Evolutionary conservation across 495 filamentous ascomycete genomes (phyloP).

Genomic region (Neurospora sp.): DNA sequence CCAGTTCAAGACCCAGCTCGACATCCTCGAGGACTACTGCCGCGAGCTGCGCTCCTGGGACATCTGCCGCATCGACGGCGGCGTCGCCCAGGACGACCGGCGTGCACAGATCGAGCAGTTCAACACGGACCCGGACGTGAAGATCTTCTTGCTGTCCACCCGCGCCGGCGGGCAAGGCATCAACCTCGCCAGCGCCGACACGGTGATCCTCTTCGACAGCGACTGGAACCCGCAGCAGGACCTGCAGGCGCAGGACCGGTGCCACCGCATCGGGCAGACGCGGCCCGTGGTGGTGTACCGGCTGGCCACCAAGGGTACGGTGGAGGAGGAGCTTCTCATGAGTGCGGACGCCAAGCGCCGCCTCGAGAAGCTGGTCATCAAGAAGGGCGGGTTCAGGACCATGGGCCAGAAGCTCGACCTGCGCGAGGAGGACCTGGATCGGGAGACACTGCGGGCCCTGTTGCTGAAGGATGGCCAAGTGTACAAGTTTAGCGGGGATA

Average conservation of each 20-base stretch:
- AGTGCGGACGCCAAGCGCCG: slow-evolving; percentile 90
- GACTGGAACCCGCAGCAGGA: slow-evolving; percentile 99
- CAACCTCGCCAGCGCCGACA: slow-evolving; percentile 94
- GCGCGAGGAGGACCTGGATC: slow-evolving; percentile 37
- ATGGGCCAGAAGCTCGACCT: slow-evolving; percentile 50
- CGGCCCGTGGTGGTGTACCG: slow-evolving; percentile 91
- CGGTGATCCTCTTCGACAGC: slow-evolving; percentile 89
- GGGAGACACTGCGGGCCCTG: slow-evolving; percentile 49
- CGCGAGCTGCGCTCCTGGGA: slow-evolving; percentile 60
- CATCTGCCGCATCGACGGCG: slow-evolving; percentile 85
- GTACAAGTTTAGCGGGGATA: slow-evolving; percentile 43
- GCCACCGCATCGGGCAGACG: slow-evolving; percentile 89
- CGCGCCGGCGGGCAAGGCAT: slow-evolving; percentile 92
- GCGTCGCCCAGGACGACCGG: slow-evolving; percentile 72
- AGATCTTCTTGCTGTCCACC: slow-evolving; percentile 80
- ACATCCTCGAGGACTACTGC: slow-evolving; percentile 83
- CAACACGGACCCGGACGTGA: slow-evolving; percentile 59
- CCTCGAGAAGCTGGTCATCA: slow-evolving; percentile 89
- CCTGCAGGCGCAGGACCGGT: slow-evolving; percentile 89
- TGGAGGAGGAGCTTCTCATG: slow-evolving; percentile 80
- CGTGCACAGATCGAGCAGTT: slow-evolving; percentile 75
- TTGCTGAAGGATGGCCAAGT: slow-evolving; percentile 57
- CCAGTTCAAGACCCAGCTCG: slow-evolving; percentile 89
- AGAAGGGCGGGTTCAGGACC: slow-evolving; percentile 68
- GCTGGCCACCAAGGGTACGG: slow-evolving; percentile 83